Conservation (phyloP, 345 rosid genomes). For the Garcia nutans region DNA sequence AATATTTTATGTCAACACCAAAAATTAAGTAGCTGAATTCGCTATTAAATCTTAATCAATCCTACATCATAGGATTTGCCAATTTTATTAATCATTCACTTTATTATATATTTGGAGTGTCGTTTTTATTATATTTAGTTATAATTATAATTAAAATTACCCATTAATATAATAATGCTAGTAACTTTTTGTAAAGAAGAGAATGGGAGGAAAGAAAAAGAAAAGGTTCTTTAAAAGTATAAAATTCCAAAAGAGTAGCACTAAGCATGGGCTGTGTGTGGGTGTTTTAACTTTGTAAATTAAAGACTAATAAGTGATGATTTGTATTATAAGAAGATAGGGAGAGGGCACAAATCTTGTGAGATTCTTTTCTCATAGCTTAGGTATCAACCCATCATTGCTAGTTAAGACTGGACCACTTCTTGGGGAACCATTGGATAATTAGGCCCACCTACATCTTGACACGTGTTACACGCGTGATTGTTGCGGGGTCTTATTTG, state of each 20-base stretch:
- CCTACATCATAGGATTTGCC: not conserved
- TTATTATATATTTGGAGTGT: not conserved
- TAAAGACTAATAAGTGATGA: conserved; percentile 14
- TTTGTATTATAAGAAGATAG: not conserved
- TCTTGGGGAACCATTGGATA: conserved; percentile 4
- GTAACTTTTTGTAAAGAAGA: conserved; percentile 33
- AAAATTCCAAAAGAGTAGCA: conserved; percentile 13
- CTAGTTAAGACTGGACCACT: conserved; percentile 31
- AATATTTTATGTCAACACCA: no score
- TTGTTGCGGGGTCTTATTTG: conserved; percentile 9
- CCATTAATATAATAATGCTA: not conserved
- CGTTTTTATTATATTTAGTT: not conserved
- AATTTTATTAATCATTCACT: conserved; percentile 2
- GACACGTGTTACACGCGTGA: conserved; percentile 37
- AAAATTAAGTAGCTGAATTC: no score
- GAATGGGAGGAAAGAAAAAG: not conserved
- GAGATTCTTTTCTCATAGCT: conserved; percentile 16
- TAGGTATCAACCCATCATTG: conserved; percentile 26
- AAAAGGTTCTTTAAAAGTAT: conserved; percentile 19
- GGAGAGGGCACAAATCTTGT: not conserved
- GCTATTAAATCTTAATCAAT: no score
- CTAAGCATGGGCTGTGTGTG: conserved; percentile 24
- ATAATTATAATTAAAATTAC: not conserved
- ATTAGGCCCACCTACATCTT: conserved; percentile 6
- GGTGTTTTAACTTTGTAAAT: conserved; percentile 14